Evolutionary conservation across 371 early-diverging fungal species (phyloP), one percentile per base, ranked within the genome.

Genomic region (Mortierella sp.): DNA sequence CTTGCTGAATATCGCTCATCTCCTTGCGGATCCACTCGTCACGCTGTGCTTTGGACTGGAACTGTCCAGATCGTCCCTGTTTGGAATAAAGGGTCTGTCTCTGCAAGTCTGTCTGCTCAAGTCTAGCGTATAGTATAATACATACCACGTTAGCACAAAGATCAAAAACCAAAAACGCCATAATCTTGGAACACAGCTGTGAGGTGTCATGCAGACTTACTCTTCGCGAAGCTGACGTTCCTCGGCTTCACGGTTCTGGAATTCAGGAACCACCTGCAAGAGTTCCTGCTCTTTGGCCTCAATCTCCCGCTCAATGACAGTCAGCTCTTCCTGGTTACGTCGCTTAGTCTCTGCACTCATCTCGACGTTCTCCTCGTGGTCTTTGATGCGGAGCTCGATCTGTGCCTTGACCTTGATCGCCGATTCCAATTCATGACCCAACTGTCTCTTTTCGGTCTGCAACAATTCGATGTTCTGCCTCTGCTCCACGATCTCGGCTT

Each of bases 41-140:
- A 51, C 98, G 95, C 54, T 96, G 95, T 0, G 77, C 83, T 73
- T 93, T 91, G 78, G 84, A 93, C 14, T 79, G 43, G 84, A 97
- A 98, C 80, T 95, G 95, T 4, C 93, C 90, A 7, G 93, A 90
- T 24, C 98, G 94, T 6, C 97, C 97, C 83, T 97, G 97, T 83
- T 96, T 97, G 43, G 95, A 93, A 82, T 94, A 91, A 10, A 98
- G 91, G 16, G 87, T 84, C 72, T 92, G 90, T 83, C 94, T 87
- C 58, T 92, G 87, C 32, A 90, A 75, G 55, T 95, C 90, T 27
- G 79, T 65, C 41, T 82, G 76, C 44, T 87, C 89, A 16, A 92
- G 77, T 27, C 90, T 92, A 72, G 5, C 63, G 76, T 48, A 14
- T 14, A 14, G 18, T 10, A 63, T 63, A 70, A 41, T 11, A 27